Conservation (phyloP, 2,329 filamentous ascomycete genomes). For the Stachybotrys elegans region DNA sequence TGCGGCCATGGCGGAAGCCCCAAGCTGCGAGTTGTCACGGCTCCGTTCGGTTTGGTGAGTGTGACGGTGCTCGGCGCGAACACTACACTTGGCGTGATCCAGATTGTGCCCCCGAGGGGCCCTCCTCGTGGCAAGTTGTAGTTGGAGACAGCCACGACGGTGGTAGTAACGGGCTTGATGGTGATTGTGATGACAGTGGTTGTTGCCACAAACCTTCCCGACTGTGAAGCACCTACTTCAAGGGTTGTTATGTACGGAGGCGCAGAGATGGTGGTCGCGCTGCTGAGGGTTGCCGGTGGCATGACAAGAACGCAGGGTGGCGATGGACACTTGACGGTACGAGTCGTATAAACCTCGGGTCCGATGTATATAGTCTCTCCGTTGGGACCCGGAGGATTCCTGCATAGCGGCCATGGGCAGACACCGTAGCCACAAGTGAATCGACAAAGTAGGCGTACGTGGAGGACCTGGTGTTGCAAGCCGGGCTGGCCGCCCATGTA, state of each 20-base stretch:
- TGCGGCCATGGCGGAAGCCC: background rate
- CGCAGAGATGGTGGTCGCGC: background rate
- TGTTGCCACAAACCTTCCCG: background rate
- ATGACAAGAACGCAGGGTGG: background rate
- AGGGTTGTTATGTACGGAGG: background rate
- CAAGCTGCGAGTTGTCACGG: background rate
- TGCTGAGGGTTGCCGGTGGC: background rate
- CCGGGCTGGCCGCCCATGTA: background rate
- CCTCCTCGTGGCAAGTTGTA: background rate
- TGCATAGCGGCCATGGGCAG: background rate
- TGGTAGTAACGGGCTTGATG: background rate
- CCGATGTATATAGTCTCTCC: background rate
- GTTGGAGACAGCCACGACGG: background rate
- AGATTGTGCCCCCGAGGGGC: background rate
- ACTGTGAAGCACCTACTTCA: background rate
- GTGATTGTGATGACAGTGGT: background rate
- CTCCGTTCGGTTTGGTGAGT: background rate
- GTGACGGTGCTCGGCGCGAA: background rate
- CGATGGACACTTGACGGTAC: background rate
- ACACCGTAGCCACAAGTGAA: background rate
- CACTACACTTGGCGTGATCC: background rate
- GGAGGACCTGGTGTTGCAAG: background rate
- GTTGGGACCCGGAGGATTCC: background rate
- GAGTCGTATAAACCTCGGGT: background rate
- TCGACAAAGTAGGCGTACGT: background rate